Conservation (phyloP, 2,329 filamentous ascomycete species). For the Zasmidium angulare region DNA sequence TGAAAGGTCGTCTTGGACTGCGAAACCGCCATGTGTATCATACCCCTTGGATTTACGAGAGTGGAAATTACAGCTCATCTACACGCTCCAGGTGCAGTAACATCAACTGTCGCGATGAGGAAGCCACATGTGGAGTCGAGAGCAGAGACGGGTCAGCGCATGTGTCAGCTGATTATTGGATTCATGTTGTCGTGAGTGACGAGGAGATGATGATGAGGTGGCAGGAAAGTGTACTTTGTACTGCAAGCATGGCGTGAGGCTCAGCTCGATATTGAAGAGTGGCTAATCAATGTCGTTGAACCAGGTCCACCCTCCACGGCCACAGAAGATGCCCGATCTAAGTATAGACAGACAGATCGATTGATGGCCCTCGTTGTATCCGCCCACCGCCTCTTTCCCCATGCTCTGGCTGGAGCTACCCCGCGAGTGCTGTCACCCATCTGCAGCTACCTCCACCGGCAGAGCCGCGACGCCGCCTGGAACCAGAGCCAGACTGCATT, state of each 20-base stretch:
- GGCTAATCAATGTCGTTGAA: too few relatives aligned
- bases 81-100: background rate
- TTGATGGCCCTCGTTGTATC: background rate
- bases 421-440: background rate
- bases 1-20: background rate
- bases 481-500: background rate
- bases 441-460: background rate
- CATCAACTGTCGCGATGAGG: slow-evolving; percentile 3
- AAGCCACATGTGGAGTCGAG: too few relatives aligned
- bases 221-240: background rate
- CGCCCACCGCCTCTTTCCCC: background rate
- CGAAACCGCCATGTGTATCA: background rate
- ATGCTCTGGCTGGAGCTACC: background rate
- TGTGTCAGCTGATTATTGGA: background rate
- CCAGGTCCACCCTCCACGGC: background rate
- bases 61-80: background rate
- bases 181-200: background rate
- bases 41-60: background rate
- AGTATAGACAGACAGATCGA: background rate
- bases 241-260: too few relatives aligned
- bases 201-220: background rate
- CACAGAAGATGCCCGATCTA: background rate
- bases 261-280: too few relatives aligned
- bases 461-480: too few relatives aligned
- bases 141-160: background rate